Percentiles rank a stretch among this genome's conserved stretches.
Evolutionary conservation across 768 basidiomycete species (phyloP).

Genomic region (Jaapia argillacea): DNA sequence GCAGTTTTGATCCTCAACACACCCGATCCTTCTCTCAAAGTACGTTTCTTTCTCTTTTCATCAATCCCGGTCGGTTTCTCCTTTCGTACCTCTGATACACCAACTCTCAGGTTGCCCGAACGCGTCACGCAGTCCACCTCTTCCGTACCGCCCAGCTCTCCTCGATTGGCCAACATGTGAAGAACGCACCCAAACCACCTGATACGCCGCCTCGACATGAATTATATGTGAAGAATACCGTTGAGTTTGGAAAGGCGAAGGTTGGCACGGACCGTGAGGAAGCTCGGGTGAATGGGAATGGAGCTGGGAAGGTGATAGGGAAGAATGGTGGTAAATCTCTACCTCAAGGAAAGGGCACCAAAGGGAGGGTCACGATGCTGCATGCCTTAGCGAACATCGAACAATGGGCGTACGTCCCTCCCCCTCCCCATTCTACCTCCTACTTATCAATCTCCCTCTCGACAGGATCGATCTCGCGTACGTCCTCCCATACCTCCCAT

Average conservation of each 20-base stretch:
- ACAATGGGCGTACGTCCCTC: slow-evolving; percentile 69
- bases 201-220: slow-evolving; percentile 57
- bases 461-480: slow-evolving; percentile 65
- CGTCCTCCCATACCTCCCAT: slow-evolving; percentile 15
- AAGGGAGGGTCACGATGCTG: no score
- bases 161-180: slow-evolving; percentile 47
- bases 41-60: slow-evolving; percentile 11
- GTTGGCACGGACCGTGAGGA: slow-evolving; percentile 42
- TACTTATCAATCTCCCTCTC: neutral
- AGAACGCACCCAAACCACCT: slow-evolving; percentile 42
- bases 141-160: slow-evolving; percentile 62
- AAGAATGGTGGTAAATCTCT: no score
- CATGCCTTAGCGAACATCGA: slow-evolving; percentile 82
- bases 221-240: slow-evolving; percentile 35
- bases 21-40: slow-evolving; percentile 57
- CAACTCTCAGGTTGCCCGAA: slow-evolving; percentile 46
- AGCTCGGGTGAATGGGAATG: no score
- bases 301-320: no score
- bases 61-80: no score
- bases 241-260: slow-evolving; percentile 49
- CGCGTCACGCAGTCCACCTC: slow-evolving; percentile 55
- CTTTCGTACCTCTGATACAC: neutral
- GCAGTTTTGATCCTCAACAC: slow-evolving; percentile 75
- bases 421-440: neutral
- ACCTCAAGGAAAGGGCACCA: no score